Conservation (phyloP, 1,139 yeast species). For the Taphrina deformans region DNA sequence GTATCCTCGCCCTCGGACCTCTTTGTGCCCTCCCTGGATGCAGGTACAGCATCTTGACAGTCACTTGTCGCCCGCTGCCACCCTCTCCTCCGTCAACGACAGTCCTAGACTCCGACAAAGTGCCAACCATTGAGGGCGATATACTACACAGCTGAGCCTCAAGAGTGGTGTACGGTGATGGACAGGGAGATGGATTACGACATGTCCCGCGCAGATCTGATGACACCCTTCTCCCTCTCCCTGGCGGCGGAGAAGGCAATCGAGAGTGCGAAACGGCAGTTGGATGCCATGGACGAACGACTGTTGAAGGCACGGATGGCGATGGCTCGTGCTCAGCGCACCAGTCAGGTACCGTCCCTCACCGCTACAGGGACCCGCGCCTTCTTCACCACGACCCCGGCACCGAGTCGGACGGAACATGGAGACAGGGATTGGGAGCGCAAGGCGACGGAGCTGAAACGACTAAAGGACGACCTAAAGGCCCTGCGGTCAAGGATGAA, state of each 20-base stretch:
- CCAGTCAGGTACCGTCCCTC: neutral
- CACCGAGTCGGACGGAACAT: no score
- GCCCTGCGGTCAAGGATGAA: neutral
- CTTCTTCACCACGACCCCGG: neutral
- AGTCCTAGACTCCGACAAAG: no score
- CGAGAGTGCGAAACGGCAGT: constrained; percentile 23
- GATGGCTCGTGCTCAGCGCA: constrained; percentile 2
- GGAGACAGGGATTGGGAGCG: neutral
- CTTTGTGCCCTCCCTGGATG: no score
- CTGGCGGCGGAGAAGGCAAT: constrained; percentile 29
- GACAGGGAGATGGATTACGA: constrained; percentile 7
- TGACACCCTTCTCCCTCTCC: constrained; percentile 31
- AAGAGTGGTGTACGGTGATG: no score
- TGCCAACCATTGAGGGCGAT: no score
- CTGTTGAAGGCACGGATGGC: constrained; percentile 15
- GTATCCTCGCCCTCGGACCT: no score
- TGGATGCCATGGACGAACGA: constrained; percentile 29
- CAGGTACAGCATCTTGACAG: no score
- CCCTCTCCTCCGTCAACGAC: neutral
- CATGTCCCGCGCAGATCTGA: constrained; percentile 26
- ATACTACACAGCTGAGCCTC: no score
- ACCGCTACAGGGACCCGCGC: neutral
- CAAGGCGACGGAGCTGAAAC: neutral
- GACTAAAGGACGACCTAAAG: constrained; percentile 2
- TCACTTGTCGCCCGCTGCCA: no score